These are phyloP conservation scores for Stagonosporopsis tanaceti DNA, from an alignment of 2,329 filamentous ascomycete species.

Conservation along the genomic window DNA sequence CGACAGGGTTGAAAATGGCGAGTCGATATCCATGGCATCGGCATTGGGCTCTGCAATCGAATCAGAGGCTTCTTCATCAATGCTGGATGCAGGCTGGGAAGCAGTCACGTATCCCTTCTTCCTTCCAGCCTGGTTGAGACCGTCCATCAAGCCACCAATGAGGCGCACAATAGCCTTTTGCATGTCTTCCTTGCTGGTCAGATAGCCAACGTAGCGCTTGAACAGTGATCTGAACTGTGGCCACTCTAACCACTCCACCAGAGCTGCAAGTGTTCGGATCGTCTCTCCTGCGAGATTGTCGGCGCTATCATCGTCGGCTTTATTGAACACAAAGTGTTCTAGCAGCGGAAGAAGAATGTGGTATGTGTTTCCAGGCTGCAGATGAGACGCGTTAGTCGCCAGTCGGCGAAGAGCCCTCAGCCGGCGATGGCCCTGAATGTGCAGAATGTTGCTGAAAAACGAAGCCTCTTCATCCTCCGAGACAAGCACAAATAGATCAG, in stretches of 20 bases:
- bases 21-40: slow-evolving; percentile 38
- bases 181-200: slow-evolving; percentile 79
- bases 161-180: slow-evolving; percentile 88
- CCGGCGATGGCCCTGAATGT: slow-evolving; percentile 86
- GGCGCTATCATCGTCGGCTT: slow-evolving; percentile 76
- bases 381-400: slow-evolving; percentile 70
- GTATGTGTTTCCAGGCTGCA: slow-evolving; percentile 80
- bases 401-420: slow-evolving; percentile 83
- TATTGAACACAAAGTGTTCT: slow-evolving; percentile 92
- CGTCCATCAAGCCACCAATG: slow-evolving; percentile 81
- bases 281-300: slow-evolving; percentile 88
- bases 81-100: slow-evolving; percentile 9
- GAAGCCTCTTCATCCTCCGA: slow-evolving; percentile 78
- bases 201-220: slow-evolving; percentile 81
- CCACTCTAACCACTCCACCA: slow-evolving; percentile 85
- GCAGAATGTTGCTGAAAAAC: slow-evolving; percentile 92
- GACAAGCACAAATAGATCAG: slow-evolving; percentile 77
- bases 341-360: slow-evolving; percentile 90
- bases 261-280: slow-evolving; percentile 76
- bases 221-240: slow-evolving; percentile 86
- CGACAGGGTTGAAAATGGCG: slow-evolving; percentile 57
- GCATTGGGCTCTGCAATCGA: slow-evolving; percentile 46
- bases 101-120: slow-evolving; percentile 43
- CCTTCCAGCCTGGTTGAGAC: slow-evolving; percentile 65
- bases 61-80: slow-evolving; percentile 49